These are phyloP conservation scores for Penicillium desertorum DNA, from an alignment of 495 filamentous ascomycete genomes.

Conservation along the genomic window DNA sequence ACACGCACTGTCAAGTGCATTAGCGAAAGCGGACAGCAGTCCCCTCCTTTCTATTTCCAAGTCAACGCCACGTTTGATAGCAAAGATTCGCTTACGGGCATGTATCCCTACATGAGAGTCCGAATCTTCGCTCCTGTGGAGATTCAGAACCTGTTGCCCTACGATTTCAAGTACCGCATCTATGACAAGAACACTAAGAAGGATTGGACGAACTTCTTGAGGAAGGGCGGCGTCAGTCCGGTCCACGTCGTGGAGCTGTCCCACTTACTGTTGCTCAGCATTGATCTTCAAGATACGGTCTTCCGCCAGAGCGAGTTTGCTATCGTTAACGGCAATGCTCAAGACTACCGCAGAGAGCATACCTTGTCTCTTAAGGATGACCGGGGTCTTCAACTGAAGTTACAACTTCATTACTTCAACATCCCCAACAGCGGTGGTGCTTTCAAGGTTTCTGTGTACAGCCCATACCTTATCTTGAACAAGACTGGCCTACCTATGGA, in stretches of 20 bases:
- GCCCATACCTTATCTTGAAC: slow-evolving; percentile 91
- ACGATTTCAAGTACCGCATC: slow-evolving; percentile 98
- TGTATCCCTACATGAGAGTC: slow-evolving; percentile 93
- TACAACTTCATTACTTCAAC: slow-evolving; percentile 90
- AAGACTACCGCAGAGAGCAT: slow-evolving; percentile 84
- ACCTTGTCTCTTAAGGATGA: slow-evolving; percentile 79
- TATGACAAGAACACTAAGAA: slow-evolving; percentile 97
- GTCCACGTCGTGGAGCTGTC: slow-evolving; percentile 96
- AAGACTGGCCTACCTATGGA: slow-evolving; percentile 88
- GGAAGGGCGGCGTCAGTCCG: slow-evolving; percentile 93
- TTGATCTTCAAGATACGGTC: slow-evolving; percentile 93
- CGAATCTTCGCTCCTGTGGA: slow-evolving; percentile 89
- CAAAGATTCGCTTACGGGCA: slow-evolving; percentile 72
- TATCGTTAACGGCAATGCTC: slow-evolving; percentile 87
- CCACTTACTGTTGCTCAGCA: slow-evolving; percentile 84
- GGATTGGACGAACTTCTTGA: slow-evolving; percentile 97
- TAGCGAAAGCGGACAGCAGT: slow-evolving; percentile 73
- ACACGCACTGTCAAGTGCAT: slow-evolving; percentile 83
- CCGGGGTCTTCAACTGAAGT: slow-evolving; percentile 69
- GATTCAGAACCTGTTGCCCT: slow-evolving; percentile 90
- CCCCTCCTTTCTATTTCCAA: slow-evolving; percentile 93
- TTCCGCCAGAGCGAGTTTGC: slow-evolving; percentile 95
- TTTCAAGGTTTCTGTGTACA: slow-evolving; percentile 91
- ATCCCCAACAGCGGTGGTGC: slow-evolving; percentile 91
- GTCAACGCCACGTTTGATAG: slow-evolving; percentile 80